Base-by-base conservation (phyloP, 2,329 filamentous ascomycete species). In the Trichoderma koningii region DNA sequence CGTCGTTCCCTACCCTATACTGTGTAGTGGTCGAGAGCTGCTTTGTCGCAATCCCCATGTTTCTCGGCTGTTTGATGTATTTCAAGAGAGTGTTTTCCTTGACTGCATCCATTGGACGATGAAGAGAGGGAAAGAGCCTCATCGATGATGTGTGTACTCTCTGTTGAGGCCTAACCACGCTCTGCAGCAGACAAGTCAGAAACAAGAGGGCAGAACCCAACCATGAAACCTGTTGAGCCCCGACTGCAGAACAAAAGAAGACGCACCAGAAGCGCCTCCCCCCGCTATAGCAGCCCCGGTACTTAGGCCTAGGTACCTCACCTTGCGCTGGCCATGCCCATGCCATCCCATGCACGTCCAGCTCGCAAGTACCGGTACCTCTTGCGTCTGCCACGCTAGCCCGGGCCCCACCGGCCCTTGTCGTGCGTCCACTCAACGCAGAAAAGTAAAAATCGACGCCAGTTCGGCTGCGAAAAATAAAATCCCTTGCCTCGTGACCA, bases 401-500 rank as follows among this genome's bases (percentile, higher is more conserved):
- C 52, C 28, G 51, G 42, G 42, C 61, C 61, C 61, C 61, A 55
- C 59, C 30, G 34, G 42, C 50, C 41, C 52, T 59, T 65, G 63
- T 60, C 60, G 60, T 60, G 48, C 55, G 59, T 65, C 45, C 50
- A 38, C 34, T 38, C 34, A 14, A 38, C 34, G 34, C 34, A 38
- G 34, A 12, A 61, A 61, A 65, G 56, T 63, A 71, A 74, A 76
- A 74, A 73, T 72, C 72, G 72, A 71, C 70, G 66, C 71, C 71
- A 68, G 69, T 71, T 75, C 61, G 61, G 61, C 73, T 71, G 70
- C 69, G 68, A 74, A 73, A 76, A 75, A 72, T 23, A 23, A 30
- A 74, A 75, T 73, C 71, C 69, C 70, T 56, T 73, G 70, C 69
- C 67, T 66, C 69, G 71, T 71, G 74, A 72, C 71, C 74, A 73